Evolutionary conservation across 306 rosid species (phyloP).

Genomic region (Styphnolobium japonicum): DNA sequence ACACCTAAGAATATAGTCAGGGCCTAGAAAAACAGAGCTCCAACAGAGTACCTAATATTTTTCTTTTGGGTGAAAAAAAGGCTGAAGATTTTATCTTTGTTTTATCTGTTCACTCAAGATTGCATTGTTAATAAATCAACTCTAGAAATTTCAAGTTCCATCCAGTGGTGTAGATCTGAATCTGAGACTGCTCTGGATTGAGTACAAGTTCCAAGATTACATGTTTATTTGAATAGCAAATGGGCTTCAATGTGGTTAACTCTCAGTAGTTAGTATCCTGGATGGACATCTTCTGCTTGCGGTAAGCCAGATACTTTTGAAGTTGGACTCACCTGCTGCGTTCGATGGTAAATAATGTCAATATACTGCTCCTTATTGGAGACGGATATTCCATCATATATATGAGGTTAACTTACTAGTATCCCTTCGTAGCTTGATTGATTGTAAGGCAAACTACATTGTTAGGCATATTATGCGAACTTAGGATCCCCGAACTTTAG

Average conservation of each 20-base stretch:
- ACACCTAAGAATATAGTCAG: not conserved
- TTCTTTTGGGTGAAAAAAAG: not conserved
- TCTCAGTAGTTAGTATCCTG: not conserved
- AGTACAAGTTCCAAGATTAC: not conserved
- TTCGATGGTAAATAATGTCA: not conserved
- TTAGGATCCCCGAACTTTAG: slow-evolving; percentile 19
- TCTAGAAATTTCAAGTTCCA: not conserved
- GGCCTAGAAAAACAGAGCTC: not conserved
- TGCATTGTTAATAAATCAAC: not conserved
- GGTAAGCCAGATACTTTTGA: not conserved
- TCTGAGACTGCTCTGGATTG: not conserved
- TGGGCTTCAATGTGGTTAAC: not conserved
- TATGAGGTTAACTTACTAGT: not conserved
- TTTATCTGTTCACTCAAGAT: slow-evolving; percentile 11
- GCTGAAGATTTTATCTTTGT: not conserved
- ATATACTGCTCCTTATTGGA: not conserved
- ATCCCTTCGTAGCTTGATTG: not conserved
- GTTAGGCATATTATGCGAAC: not conserved
- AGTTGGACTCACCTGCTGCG: not conserved
- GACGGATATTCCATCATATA: not conserved
- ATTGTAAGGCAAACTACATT: not conserved
- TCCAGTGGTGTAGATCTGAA: not conserved
- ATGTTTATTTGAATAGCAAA: not conserved
- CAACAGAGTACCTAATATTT: not conserved
- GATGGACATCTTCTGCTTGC: not conserved